Evolutionary conservation across 306 rosid species (phyloP), one percentile per base, ranked within the genome.

Genomic region (Quercus mongolica): DNA sequence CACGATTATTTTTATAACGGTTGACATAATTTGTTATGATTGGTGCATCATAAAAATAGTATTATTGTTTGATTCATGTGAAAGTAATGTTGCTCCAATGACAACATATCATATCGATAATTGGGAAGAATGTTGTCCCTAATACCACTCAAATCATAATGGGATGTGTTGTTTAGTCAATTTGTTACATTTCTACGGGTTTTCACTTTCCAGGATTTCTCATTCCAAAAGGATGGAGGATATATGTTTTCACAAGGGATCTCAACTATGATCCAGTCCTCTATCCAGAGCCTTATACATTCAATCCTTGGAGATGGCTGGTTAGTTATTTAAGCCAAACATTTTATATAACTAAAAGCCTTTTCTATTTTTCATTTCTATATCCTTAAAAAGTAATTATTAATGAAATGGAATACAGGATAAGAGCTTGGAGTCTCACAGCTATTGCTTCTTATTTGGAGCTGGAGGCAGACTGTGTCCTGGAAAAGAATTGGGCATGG

Each of bases 241-340:
- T 93, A 15, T 93, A 88, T 76, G 89, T 83, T 11, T 91, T 88
- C 69, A 93, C 91, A 62, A 93, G 97, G 77, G 93, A 91, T 85
- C 84, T 87, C 13, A 93, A 93, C 82, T 87, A 85, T 83, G 94
- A 93, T 69, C 86, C 82, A 20, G 54, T 79, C 79, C 74, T 88
- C 56, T 93, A 91, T 78, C 82, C 87, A 4, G 97, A 93, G 12
- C 97, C 97, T 1, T 84, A 74, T 21, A 80, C 61, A 73, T 91
- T 93, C 79, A 85, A 91, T 72, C 96, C 97, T n/a, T 84, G 86
- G 78, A 86, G 96, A 88, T 91, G 97, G 97, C 81, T 88, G 96
- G 96, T 92, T 5, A 78, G 90, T 79, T 25, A 30, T 11, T 28
- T 28, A 5, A 25, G 23, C 35, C 28, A 25, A 21, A 11, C n/a